Base-by-base conservation (phyloP, 345 rosid genomes). In the Firmiana major region DNA sequence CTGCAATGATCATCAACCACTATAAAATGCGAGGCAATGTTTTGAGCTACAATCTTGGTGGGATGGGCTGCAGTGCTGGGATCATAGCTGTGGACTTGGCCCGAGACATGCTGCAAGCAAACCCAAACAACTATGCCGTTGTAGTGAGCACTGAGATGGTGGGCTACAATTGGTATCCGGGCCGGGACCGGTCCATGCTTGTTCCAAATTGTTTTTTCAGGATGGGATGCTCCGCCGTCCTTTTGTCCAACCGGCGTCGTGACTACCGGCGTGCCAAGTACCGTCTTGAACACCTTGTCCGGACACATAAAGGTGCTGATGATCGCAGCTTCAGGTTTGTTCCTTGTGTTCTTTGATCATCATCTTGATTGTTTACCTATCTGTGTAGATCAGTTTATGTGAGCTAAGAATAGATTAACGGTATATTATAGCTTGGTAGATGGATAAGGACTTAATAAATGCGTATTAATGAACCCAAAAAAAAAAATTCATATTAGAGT, bases 51-150 rank as follows among this genome's bases (percentile, higher is more conserved):
- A 96, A 96, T 69, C 92, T 96, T 0, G 99, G 98, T 3, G 97
- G 98, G 0, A 93, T 96, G 99, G 98, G 99, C 1, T 96, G 98
- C 82, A 92, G 98, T 38, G 97, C 97, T 0, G 94, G 98, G 83
- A 80, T 96, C 80, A 96, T 93, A 19, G 89, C 86, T 0, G 70
- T 90, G n/a, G 99, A 96, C 72, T 82, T 96, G 72, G 98, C 98
- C 57, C 85, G 94, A 11, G 99, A 96, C 84, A 96, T 96, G 92
- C 84, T 93, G 77, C 94, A 90, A 81, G 91, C 97, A n/a, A 92
- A 87, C 81, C 94, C 93, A 0, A 92, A 89, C 17, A 93, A 88
- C 55, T 90, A 88, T 22, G 98, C 97, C 1, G 89, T 96, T 3
- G 97, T 93, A 10, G 97, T 93, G 71, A 93, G 97, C 38, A 89